Evolutionary conservation across 2,329 filamentous ascomycete species (phyloP).

Genomic region (Arthrobotrys sinensis): DNA sequence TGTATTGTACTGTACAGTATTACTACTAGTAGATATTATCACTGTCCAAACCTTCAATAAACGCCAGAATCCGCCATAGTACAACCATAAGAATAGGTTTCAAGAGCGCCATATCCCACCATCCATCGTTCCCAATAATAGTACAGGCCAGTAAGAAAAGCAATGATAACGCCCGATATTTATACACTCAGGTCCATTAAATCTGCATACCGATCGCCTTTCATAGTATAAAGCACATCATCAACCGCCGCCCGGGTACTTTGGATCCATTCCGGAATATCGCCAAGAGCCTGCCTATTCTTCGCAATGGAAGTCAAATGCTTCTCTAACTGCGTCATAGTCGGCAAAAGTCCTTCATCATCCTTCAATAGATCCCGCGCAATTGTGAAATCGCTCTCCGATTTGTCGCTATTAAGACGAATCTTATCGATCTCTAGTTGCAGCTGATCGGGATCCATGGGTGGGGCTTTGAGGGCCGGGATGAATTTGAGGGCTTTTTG

Average conservation of each 20-base stretch:
- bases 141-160: constrained; percentile 1
- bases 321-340: constrained; percentile 58
- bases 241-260: constrained; percentile 57
- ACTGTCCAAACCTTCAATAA: constrained; percentile 1
- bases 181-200: constrained; percentile 55
- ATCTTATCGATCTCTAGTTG: constrained; percentile 59
- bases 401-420: constrained; percentile 38
- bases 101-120: constrained; percentile 29
- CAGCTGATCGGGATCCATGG: constrained; percentile 50
- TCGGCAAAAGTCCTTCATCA: constrained; percentile 46
- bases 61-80: constrained; percentile 4
- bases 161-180: background rate
- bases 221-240: constrained; percentile 54
- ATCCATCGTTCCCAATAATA: constrained; percentile 8
- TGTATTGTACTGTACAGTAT: constrained; percentile 30
- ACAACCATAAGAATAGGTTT: constrained; percentile 4
- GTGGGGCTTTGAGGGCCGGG: constrained; percentile 53
- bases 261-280: constrained; percentile 59
- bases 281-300: constrained; percentile 44
- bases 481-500: constrained; percentile 61
- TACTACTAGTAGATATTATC: constrained; percentile 10
- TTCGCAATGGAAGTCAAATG: constrained; percentile 50
- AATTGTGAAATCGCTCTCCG: constrained; percentile 53
- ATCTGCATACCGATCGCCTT: constrained; percentile 55
- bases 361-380: constrained; percentile 45